phyloP scores from a whole-genome alignment of 495 filamentous ascomycete genomes.

The Penicillium lividum region DNA sequence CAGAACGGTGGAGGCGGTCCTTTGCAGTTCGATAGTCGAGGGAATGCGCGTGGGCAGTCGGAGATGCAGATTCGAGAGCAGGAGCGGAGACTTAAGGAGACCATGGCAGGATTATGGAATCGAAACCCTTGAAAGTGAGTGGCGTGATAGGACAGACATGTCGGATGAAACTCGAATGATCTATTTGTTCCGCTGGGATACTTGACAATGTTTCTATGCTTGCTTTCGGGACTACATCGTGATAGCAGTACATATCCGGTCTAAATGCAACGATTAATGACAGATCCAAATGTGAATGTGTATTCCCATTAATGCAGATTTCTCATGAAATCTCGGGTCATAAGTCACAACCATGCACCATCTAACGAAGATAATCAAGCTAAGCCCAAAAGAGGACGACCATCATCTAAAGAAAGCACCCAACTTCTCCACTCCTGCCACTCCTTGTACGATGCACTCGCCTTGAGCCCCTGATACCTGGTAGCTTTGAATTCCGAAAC shows the following conservation, averaged over 20 bases:
- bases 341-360: background rate
- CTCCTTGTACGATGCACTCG: conserved; percentile 65
- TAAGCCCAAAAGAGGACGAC: conserved; percentile 24
- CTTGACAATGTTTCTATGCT: background rate
- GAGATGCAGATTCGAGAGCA: conserved; percentile 65
- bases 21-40: conserved; percentile 57
- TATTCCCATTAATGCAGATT: background rate
- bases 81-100: conserved; percentile 60
- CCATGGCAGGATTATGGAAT: conserved; percentile 61
- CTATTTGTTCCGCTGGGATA: background rate
- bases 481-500: conserved; percentile 71
- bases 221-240: background rate
- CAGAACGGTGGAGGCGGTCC: conserved; percentile 6
- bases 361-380: background rate
- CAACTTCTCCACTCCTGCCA: conserved; percentile 79
- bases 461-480: conserved; percentile 78
- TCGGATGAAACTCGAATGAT: background rate
- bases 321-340: background rate
- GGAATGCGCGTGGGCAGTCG: conserved; percentile 63
- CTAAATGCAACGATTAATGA: conserved; percentile 7
- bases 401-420: conserved; percentile 53
- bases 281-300: background rate
- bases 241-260: background rate
- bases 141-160: background rate
- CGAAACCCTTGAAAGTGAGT: conserved; percentile 32